Percentiles rank a stretch among this genome's conserved stretches.
phyloP scores from a whole-genome alignment of 371 early-diverging fungal species.

The Cokeromyces recurvatus region DNA sequence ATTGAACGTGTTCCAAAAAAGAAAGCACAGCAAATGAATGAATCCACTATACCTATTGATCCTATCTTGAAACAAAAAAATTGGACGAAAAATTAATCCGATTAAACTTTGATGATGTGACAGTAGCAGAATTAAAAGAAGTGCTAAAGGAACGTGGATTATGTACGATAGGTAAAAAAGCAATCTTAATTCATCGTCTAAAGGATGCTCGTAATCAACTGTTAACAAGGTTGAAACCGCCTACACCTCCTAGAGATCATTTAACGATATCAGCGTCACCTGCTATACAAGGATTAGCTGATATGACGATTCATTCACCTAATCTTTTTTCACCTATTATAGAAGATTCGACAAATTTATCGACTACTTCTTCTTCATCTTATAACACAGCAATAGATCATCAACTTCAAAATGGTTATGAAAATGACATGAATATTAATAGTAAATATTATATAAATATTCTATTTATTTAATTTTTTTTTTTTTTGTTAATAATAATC shows the following conservation, averaged over 20 bases:
- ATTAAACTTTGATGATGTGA: slow-evolving; percentile 66
- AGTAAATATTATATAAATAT: background rate
- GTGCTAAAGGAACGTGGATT: slow-evolving; percentile 56
- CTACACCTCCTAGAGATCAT: background rate
- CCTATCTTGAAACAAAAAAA: slow-evolving; percentile 25
- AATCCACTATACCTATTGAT: no score
- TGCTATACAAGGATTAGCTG: slow-evolving; percentile 15
- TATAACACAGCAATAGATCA: background rate
- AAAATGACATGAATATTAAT: slow-evolving; percentile 9
- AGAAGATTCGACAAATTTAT: background rate
- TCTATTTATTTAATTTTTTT: background rate
- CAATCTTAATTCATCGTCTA: slow-evolving; percentile 53
- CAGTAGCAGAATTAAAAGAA: slow-evolving; percentile 67
- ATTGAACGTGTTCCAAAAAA: slow-evolving; percentile 22
- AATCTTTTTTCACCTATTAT: slow-evolving; percentile 2
- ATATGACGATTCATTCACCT: slow-evolving; percentile 24
- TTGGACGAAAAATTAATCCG: slow-evolving; percentile 40
- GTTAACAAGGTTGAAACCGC: background rate
- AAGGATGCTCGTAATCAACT: slow-evolving; percentile 33
- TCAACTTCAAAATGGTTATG: no score
- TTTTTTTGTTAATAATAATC: background rate
- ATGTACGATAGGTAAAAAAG: slow-evolving; percentile 60
- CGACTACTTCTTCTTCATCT: slow-evolving; percentile 1
- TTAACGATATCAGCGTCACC: slow-evolving; percentile 7
- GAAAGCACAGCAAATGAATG: slow-evolving; percentile 18